These are phyloP conservation scores for Ustilago trichophora DNA, from an alignment of 1,284 basidiomycete species.

Conservation along the genomic window DNA sequence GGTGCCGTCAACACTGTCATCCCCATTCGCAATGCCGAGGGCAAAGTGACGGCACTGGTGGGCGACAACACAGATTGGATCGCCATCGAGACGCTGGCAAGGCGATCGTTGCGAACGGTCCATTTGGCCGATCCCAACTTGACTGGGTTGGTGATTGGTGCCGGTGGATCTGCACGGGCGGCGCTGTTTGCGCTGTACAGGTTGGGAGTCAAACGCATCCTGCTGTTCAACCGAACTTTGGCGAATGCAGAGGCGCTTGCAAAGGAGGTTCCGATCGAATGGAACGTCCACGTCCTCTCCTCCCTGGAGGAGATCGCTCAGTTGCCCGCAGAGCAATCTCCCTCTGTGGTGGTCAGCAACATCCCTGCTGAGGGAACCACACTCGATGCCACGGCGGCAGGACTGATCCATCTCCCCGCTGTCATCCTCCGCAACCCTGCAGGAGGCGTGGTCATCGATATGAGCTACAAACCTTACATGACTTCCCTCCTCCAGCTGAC, in stretches of 20 bases:
- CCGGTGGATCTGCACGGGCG: constrained; percentile 63
- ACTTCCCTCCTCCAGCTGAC: constrained; percentile 60
- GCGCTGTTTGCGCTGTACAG: constrained; percentile 63
- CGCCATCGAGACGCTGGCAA: constrained; percentile 52
- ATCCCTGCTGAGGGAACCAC: constrained; percentile 59
- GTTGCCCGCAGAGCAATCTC: constrained; percentile 14
- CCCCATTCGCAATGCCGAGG: constrained; percentile 34
- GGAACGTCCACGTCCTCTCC: constrained; percentile 54
- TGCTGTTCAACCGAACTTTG: constrained; percentile 64
- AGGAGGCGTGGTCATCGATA: constrained; percentile 65
- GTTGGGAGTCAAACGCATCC: constrained; percentile 54
- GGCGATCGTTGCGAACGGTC: constrained; percentile 34
- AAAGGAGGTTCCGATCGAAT: constrained; percentile 50
- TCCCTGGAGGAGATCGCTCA: constrained; percentile 29
- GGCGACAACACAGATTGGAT: constrained; percentile 66
- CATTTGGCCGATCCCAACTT: constrained; percentile 34
- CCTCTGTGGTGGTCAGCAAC: constrained; percentile 58
- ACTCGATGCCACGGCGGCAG: constrained; percentile 22
- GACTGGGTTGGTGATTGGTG: constrained; percentile 63
- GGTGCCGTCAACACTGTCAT: constrained; percentile 65
- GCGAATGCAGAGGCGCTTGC: constrained; percentile 56
- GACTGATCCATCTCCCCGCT: constrained; percentile 46
- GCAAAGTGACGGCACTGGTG: constrained; percentile 22
- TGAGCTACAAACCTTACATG: constrained; percentile 63
- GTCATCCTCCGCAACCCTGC: constrained; percentile 39